These are phyloP conservation scores for Hypoxylon sp. DNA, from an alignment of 2,329 filamentous ascomycete genomes.

Conservation along the genomic window DNA sequence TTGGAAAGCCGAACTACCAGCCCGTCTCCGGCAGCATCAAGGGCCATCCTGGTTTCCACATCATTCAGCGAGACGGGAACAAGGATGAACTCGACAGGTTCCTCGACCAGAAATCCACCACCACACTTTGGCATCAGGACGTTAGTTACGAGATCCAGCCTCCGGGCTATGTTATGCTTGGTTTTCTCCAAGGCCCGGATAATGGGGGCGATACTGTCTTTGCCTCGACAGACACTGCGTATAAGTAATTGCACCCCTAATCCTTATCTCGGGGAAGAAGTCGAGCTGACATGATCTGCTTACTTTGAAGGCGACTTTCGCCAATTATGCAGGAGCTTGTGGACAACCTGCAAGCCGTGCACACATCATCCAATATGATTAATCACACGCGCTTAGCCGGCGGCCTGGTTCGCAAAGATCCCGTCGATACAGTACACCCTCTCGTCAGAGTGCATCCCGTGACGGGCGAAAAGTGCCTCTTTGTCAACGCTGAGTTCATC, in stretches of 20 bases:
- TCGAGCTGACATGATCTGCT: neutral
- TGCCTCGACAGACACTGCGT: slow-evolving; percentile 20
- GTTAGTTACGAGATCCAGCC: slow-evolving; percentile 27
- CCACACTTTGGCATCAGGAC: slow-evolving; percentile 26
- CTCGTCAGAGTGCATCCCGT: slow-evolving; percentile 61
- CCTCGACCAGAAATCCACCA: slow-evolving; percentile 21
- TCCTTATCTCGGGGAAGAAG: neutral
- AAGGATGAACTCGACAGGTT: slow-evolving; percentile 18
- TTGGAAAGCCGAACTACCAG: slow-evolving; percentile 27
- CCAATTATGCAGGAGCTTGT: slow-evolving; percentile 10
- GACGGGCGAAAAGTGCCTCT: slow-evolving; percentile 64
- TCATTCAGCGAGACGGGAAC: slow-evolving; percentile 26
- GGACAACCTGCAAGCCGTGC: neutral
- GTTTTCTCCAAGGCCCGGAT: slow-evolving; percentile 17
- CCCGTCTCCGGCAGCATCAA: slow-evolving; percentile 24
- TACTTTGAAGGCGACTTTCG: neutral
- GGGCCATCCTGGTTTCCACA: slow-evolving; percentile 21
- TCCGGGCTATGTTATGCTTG: slow-evolving; percentile 22
- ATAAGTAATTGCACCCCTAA: slow-evolving; percentile 10
- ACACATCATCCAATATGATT: slow-evolving; percentile 28
- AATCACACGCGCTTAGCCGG: slow-evolving; percentile 12
- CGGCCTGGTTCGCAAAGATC: slow-evolving; percentile 19
- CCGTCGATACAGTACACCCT: slow-evolving; percentile 2
- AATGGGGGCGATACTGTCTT: slow-evolving; percentile 18
- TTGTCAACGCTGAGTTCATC: slow-evolving; percentile 65